phyloP scores from a whole-genome alignment of 1,284 basidiomycete genomes.

The Meira miltonrushii region DNA sequence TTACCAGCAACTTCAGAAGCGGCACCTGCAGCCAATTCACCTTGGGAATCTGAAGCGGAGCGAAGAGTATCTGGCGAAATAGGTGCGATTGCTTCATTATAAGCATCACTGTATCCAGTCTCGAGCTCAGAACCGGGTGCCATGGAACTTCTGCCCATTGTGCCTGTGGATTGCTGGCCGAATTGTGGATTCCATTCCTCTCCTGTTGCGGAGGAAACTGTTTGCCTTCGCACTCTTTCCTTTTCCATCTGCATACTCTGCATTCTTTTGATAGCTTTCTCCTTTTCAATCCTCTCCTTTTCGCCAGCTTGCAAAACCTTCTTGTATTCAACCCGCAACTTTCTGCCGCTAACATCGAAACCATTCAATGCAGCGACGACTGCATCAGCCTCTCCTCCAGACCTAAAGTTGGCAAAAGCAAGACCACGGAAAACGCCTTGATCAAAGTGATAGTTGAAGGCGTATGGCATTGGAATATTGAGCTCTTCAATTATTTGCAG shows the following conservation, averaged over 20 bases:
- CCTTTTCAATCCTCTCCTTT: slow-evolving; percentile 96
- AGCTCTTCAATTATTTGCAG: slow-evolving; percentile 92
- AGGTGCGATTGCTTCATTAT: too few relatives aligned
- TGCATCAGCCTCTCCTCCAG: slow-evolving; percentile 82
- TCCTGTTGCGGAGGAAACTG: neutral
- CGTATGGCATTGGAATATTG: slow-evolving; percentile 94
- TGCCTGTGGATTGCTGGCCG: neutral
- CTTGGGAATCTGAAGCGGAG: neutral
- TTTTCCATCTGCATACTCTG: slow-evolving; percentile 55
- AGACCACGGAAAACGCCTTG: slow-evolving; percentile 84
- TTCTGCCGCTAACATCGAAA: slow-evolving; percentile 87
- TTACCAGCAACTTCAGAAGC: neutral
- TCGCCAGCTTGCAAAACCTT: slow-evolving; percentile 97
- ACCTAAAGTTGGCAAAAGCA: slow-evolving; percentile 97
- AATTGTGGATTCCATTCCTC: slow-evolving; percentile 3
- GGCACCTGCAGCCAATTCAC: neutral
- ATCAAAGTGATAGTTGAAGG: slow-evolving; percentile 68
- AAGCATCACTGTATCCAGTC: too few relatives aligned
- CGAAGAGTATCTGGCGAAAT: too few relatives aligned
- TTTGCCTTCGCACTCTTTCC: slow-evolving; percentile 24
- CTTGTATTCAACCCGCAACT: slow-evolving; percentile 97
- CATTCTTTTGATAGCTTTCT: slow-evolving; percentile 98
- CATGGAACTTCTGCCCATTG: too few relatives aligned
- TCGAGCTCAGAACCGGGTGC: too few relatives aligned
- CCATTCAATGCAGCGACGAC: slow-evolving; percentile 92